phyloP scores from a whole-genome alignment of 352 stramenopile genomes.

The Phytophthora pinifolia region DNA sequence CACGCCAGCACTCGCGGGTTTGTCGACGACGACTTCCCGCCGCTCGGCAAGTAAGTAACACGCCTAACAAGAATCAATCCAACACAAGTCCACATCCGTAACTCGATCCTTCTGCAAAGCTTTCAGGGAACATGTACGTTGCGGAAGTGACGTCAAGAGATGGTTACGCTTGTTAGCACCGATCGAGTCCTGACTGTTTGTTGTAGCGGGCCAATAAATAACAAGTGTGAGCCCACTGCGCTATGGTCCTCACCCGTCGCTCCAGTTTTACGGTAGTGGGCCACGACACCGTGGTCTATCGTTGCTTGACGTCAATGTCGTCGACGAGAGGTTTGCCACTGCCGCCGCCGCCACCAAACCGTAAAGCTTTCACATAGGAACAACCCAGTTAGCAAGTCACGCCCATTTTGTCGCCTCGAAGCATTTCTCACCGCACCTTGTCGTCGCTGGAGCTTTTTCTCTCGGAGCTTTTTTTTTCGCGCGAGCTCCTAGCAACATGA shows the following conservation, averaged over 20 bases:
- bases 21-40: constrained; percentile 71
- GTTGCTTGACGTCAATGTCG: constrained; percentile 26
- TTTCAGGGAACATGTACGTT: too few relatives aligned
- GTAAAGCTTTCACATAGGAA: constrained; percentile 19
- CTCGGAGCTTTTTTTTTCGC: constrained; percentile 69
- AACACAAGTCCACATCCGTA: constrained; percentile 23
- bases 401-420: not conserved
- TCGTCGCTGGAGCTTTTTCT: constrained; percentile 69
- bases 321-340: constrained; percentile 28
- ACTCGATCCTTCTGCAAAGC: not conserved
- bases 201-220: constrained; percentile 39
- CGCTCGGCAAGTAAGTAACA: constrained; percentile 67
- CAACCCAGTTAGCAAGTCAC: not conserved
- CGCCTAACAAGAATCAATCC: constrained; percentile 12
- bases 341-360: constrained; percentile 22
- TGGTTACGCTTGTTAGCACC: constrained; percentile 10
- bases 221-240: constrained; percentile 11
- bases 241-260: not conserved
- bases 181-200: constrained; percentile 11
- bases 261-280: not conserved
- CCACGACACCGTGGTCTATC: constrained; percentile 31
- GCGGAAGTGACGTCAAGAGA: too few relatives aligned
- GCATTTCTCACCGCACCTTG: constrained; percentile 35
- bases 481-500: constrained; percentile 47
- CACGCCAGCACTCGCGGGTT: constrained; percentile 37